These are phyloP conservation scores for Hortaea sp. DNA, from an alignment of 2,329 filamentous ascomycete genomes.

Conservation along the genomic window DNA sequence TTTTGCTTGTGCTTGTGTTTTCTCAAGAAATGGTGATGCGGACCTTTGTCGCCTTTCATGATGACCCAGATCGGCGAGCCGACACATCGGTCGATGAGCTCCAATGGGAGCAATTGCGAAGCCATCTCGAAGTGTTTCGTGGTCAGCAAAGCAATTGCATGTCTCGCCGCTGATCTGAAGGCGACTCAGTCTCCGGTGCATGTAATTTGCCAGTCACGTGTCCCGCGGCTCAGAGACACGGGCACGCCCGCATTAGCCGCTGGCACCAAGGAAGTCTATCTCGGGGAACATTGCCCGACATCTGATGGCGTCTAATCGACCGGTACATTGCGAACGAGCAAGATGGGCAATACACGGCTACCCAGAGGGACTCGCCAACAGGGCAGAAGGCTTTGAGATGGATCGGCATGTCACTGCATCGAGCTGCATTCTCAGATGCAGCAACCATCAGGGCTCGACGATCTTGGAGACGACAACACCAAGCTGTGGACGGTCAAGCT, in stretches of 20 bases:
- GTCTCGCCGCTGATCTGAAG: too few relatives aligned
- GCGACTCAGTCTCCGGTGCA: too few relatives aligned
- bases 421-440: conserved; percentile 1
- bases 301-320: too few relatives aligned
- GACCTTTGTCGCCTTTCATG: conserved; percentile 99
- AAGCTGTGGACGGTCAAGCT: background rate
- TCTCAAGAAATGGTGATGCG: conserved; percentile 5
- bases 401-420: conserved; percentile 3
- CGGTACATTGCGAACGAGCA: too few relatives aligned
- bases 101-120: conserved; percentile 36
- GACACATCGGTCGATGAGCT: conserved; percentile 98
- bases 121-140: conserved; percentile 10
- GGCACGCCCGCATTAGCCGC: background rate
- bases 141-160: too few relatives aligned
- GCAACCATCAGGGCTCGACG: background rate
- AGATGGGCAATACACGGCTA: too few relatives aligned
- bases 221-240: background rate
- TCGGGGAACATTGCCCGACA: background rate
- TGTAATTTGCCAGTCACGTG: too few relatives aligned
- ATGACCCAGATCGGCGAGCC: conserved; percentile 97
- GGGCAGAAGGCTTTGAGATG: background rate
- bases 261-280: background rate
- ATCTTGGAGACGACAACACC: background rate
- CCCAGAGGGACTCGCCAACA: too few relatives aligned
- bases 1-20: background rate